Evolutionary conservation across 2,329 filamentous ascomycete genomes (phyloP), one percentile per base, ranked within the genome.

Genomic region (Huntiella abstrusa): DNA sequence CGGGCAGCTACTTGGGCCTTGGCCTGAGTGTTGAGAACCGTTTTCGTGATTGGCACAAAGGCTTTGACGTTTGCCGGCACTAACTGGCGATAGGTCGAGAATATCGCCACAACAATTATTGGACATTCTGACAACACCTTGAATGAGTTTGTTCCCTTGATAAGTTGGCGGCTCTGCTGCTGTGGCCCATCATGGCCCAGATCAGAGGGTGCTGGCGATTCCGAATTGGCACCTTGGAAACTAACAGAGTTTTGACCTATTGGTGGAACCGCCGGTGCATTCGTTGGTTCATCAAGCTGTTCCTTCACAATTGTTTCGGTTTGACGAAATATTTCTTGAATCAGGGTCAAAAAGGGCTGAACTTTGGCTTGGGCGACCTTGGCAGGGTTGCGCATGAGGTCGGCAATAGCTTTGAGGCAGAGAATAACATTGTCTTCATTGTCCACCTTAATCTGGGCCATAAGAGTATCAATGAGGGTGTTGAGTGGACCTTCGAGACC

Each of bases 371-470:
- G 62, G 5, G 95, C 76, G 19, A 80, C 77, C 64, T 88, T 92
- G 48, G 80, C 75, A 62, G 96, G 88, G 58, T 94, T 85, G 42
- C 91, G 79, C 71, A 93, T 85, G 53, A 96, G 80, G 58, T 99
- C 91, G 67, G 94, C 95, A 44, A 93, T 85, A 11, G 88, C 93
- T 68, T 98, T 98, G 64, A 99, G 85, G 59, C 88, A 95, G 52
- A 98, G 67, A n/a, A 92, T 85, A 2, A 88, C 91, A 69, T 98
- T 99, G 52, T 99, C 91, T 63, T 99, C 91, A 56, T 98, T 98
- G 62, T 99, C 91, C 37, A 77, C 80, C 54, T 80, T 78, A 50
- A 96, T 86, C 49, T 98, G 67, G 46, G 75, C 73, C 77, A 96
- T 88, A 52, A 96, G 71, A 53, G 93, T 71, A 58, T 95, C 87